Base-by-base conservation (phyloP, 2,329 filamentous ascomycete genomes). In the Aspergillus caelatus region DNA sequence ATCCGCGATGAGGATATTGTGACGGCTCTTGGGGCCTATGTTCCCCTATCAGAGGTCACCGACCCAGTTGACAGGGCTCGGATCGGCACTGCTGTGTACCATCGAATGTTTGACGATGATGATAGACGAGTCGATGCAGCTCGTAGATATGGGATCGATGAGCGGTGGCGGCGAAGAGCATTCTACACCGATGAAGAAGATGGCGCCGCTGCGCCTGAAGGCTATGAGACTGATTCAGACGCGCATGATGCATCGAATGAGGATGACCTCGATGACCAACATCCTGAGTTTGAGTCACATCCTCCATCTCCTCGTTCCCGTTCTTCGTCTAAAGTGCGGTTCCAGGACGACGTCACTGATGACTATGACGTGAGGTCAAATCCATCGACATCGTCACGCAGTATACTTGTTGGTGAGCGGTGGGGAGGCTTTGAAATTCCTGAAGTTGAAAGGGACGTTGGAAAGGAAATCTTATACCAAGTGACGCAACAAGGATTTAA, bases 401-500 rank as follows among this genome's bases (percentile, higher is more conserved):
- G 87, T 71, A 83, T 91, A 10, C 88, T 90, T 8, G 71, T 84
- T 39, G 82, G 82, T 14, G 90, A 94, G 75, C 85, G 90, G 62
- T 93, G 89, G 89, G 90, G 89, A 56, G 90, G 90, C 21, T 89
- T 92, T 76, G 91, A 93, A 58, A 89, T 96, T 19, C 91, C 91
- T 0, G 88, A 91, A 68, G 89, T 90, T 0, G 93, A 97, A 75
- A 86, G 86, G 63, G 93, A 97, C 75, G 89, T 92, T 7, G 93
- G 92, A 43, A 92, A 91, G 69, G 93, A 98, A 74, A 91, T 97
- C 4, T 81, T 98, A 1, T 97, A 96, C 72, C 92, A 97, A 75
- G 89, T 96, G 36, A 93, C 92, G 0, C 93, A 97, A 76, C 91
- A 97, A 77, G 91, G 93, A 0, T 92, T 97, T 80, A 97, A 98